Conservation (phyloP, 306 rosid species). For the Dalbergia cochinchinensis region DNA sequence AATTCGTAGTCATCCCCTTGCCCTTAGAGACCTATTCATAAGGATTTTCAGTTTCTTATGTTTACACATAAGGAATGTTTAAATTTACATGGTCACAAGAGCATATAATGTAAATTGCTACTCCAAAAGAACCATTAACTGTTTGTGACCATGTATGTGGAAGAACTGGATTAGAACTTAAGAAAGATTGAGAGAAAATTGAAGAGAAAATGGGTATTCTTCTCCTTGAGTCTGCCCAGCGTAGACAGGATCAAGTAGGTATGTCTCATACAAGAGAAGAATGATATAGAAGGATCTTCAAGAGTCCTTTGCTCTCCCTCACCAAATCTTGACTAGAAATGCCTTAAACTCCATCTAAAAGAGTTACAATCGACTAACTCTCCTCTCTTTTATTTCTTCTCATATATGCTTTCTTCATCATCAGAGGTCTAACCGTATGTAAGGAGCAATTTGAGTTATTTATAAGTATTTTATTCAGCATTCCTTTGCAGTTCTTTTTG, state of each 20-base stretch:
- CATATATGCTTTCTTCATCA: neutral
- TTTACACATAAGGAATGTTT: neutral
- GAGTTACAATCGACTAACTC: neutral
- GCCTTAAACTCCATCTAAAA: neutral
- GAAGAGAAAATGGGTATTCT: neutral
- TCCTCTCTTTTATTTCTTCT: neutral
- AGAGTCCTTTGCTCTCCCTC: neutral
- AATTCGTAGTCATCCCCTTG: slow-evolving; percentile 8
- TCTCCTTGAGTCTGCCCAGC: neutral
- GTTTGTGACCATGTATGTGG: neutral
- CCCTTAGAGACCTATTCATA: neutral
- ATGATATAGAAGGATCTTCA: neutral
- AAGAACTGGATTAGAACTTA: neutral
- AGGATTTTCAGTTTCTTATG: no score
- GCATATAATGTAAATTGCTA: neutral
- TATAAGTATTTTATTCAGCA: slow-evolving; percentile 10
- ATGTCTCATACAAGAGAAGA: neutral
- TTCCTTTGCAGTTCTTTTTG: slow-evolving; percentile 14
- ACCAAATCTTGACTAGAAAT: neutral
- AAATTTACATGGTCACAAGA: neutral
- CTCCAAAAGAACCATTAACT: neutral
- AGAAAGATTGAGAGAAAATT: neutral
- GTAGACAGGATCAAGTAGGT: neutral
- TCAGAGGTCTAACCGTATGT: neutral
- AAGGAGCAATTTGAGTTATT: slow-evolving; percentile 16